Conservation (phyloP, 108 stramenopile species). For the Nitzschia palea region DNA sequence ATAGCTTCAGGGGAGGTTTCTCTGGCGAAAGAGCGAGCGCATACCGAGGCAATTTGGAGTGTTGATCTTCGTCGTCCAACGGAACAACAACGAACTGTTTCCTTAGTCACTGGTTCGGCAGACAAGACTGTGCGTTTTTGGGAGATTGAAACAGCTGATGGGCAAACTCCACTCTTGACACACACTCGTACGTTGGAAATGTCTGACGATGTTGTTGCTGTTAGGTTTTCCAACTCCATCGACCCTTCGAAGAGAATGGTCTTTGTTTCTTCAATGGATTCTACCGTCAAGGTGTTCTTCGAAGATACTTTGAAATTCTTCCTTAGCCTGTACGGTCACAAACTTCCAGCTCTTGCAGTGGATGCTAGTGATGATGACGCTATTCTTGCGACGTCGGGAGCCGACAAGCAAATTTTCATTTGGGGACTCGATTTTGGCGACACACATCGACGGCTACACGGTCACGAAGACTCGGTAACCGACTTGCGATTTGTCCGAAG, state of each 20-base stretch:
- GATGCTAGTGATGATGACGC: conserved; percentile 94
- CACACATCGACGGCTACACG: conserved; percentile 94
- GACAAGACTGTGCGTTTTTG: conserved; percentile 97
- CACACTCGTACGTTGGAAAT: conserved; percentile 93
- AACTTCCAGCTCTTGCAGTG: conserved; percentile 93
- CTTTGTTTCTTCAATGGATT: conserved; percentile 91
- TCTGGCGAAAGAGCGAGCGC: conserved; percentile 68
- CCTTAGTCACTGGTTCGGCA: conserved; percentile 87
- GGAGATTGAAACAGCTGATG: conserved; percentile 75
- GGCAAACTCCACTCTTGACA: conserved; percentile 65
- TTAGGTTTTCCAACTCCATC: conserved; percentile 80
- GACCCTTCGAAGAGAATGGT: conserved; percentile 70
- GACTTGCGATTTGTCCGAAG: conserved; percentile 81
- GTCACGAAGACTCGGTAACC: conserved; percentile 97
- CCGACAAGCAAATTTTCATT: conserved; percentile 98
- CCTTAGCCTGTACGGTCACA: conserved; percentile 96
- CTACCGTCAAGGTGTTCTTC: conserved; percentile 96
- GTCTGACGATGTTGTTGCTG: conserved; percentile 95
- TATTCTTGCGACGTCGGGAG: conserved; percentile 92
- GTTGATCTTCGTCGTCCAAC: conserved; percentile 71
- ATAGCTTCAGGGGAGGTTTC: conserved; percentile 84
- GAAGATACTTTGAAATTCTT: conserved; percentile 98
- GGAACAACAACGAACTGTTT: conserved; percentile 42
- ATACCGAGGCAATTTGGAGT: conserved; percentile 89
- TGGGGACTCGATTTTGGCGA: conserved; percentile 99